These are phyloP conservation scores for Tremella mesenterica DNA, from an alignment of 768 basidiomycete genomes.

Conservation along the genomic window DNA sequence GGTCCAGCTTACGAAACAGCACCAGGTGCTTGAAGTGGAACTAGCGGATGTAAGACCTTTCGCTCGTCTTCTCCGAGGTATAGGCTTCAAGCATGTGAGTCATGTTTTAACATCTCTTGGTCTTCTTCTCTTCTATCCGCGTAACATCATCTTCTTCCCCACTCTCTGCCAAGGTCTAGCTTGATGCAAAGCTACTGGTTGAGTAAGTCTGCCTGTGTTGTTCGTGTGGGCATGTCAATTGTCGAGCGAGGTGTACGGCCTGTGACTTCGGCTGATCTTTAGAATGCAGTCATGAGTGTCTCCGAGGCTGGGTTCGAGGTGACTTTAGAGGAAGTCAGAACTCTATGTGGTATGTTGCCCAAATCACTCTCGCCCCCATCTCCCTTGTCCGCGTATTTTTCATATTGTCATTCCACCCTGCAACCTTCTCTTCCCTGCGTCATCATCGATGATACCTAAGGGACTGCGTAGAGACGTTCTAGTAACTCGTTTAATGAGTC, in stretches of 20 bases:
- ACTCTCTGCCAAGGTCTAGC: too few species aligned
- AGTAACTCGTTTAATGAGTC: neutral
- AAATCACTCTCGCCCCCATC: too few species aligned
- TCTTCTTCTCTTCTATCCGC: too few species aligned
- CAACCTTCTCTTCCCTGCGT: neutral
- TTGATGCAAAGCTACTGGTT: too few species aligned
- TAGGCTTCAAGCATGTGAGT: constrained; percentile 70
- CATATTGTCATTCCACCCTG: too few species aligned
- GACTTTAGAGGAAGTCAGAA: constrained; percentile 74
- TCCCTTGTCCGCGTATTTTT: too few species aligned
- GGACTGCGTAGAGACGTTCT: neutral
- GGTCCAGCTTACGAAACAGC: too few species aligned
- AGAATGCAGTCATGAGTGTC: constrained; percentile 65
- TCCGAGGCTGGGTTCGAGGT: constrained; percentile 62
- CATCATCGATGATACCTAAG: too few species aligned
- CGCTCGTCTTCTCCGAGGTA: constrained; percentile 65
- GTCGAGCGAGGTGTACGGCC: neutral
- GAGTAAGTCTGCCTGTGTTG: too few species aligned
- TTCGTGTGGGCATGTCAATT: neutral
- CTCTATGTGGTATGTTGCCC: constrained; percentile 59
- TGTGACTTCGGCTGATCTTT: constrained; percentile 5
- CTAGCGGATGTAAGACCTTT: constrained; percentile 68
- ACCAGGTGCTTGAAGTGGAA: constrained; percentile 42
- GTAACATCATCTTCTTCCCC: too few species aligned
- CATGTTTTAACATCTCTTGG: neutral